Conservation (phyloP, 163 green algal species). For the Volvox carteri region DNA sequence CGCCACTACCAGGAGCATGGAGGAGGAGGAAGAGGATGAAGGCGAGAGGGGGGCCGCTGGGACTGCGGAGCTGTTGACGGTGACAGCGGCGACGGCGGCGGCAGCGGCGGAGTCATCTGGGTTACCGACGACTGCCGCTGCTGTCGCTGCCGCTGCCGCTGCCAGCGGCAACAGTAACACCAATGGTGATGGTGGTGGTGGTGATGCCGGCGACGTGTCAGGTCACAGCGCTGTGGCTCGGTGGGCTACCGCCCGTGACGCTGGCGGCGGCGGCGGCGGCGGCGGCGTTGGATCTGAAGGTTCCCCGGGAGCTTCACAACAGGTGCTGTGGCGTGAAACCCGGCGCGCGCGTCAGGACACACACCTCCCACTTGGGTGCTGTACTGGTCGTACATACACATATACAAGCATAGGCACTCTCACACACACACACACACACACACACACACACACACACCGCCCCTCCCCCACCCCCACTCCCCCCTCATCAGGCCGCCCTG, state of each 20-base stretch:
- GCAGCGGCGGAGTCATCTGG: neutral
- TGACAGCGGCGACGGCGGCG: neutral
- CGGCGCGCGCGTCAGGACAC: no score
- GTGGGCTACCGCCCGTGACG: neutral
- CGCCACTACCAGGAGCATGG: neutral
- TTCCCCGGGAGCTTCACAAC: neutral
- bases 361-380: no score
- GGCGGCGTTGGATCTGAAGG: neutral
- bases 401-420: no score
- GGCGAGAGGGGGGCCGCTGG: neutral
- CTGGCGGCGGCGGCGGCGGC: neutral
- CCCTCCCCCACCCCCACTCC: no score
- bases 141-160: neutral
- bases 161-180: neutral
- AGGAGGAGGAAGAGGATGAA: neutral
- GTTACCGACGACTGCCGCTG: neutral
- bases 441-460: no score
- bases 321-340: no score
- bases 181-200: neutral
- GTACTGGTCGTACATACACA: no score
- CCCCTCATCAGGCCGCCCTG: slow-evolving; percentile 11
- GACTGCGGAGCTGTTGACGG: neutral
- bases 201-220: neutral
- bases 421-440: no score
- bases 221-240: neutral